These are phyloP conservation scores for Guyanaporus albipodus DNA, from an alignment of 768 basidiomycete genomes.

Conservation along the genomic window DNA sequence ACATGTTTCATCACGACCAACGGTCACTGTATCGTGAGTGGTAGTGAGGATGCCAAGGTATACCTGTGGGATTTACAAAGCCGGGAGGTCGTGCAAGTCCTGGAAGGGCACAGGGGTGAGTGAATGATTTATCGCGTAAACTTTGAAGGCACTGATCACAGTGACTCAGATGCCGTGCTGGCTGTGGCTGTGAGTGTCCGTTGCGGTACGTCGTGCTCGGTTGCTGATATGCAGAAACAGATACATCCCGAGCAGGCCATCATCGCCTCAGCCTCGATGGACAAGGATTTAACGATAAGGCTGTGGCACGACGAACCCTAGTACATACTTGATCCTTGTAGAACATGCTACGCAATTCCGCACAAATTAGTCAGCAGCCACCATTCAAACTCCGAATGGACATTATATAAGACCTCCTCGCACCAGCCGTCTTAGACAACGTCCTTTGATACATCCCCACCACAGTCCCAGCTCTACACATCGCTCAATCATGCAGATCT, in stretches of 20 bases:
- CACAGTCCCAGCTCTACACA: background rate
- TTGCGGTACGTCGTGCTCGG: constrained; percentile 1
- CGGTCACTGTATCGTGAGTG: constrained; percentile 74
- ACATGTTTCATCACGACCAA: constrained; percentile 58
- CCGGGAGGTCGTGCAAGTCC: constrained; percentile 65
- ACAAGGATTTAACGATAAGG: constrained; percentile 81
- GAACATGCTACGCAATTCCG: constrained; percentile 7
- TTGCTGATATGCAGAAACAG: constrained; percentile 37
- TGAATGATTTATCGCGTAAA: background rate
- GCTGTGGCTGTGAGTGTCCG: constrained; percentile 61
- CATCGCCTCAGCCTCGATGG: constrained; percentile 87
- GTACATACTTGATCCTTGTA: background rate
- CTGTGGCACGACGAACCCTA: constrained; percentile 61
- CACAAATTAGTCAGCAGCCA: constrained; percentile 11
- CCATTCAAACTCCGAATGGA: constrained; percentile 13
- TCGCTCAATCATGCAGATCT: constrained; percentile 49
- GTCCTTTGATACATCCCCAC: constrained; percentile 4
- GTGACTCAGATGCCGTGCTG: constrained; percentile 55
- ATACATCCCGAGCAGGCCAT: constrained; percentile 70
- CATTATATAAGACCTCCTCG: constrained; percentile 14
- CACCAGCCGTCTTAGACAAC: background rate
- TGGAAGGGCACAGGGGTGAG: constrained; percentile 80
- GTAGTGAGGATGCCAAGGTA: constrained; percentile 86
- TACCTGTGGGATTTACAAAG: constrained; percentile 90
- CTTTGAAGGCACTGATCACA: constrained; percentile 1